Evolutionary conservation across 345 rosid species (phyloP), one percentile per base, ranked within the genome.

Genomic region (Euphorbia lathyris): DNA sequence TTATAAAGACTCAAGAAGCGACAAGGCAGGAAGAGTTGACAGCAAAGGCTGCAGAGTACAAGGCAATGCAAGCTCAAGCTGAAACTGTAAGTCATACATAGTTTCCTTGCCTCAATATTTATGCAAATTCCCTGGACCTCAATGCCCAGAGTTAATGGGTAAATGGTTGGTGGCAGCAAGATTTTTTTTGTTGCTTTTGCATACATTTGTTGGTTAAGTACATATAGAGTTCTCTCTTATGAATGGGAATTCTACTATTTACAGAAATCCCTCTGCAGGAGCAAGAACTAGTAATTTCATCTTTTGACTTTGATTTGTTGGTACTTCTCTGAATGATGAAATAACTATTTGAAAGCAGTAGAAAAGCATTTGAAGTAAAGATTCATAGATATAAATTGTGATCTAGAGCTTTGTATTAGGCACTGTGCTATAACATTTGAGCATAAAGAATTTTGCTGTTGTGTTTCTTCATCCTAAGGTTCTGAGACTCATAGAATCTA

Each of bases 61-160:
- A 92, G 83, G 92, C 96, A 65, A 52, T 82, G 76, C 96, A 88
- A 85, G 87, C 98, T 36, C 94, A 90, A 78, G 92, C 98, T 43
- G 97, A 92, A 85, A 82, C 85, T 80, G 99, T 95, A 79, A 85
- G 87, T 60, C 76, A 50, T 48, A 14, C 51, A 38, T 57, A 16
- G 58, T 40, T 45, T 7, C 23, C 63, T 45, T 1, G 14, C 17
- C 30, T 61, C 30, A 3, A 42, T 42, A 29, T 2, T 70, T 40
- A 16, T 14, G 34, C 32, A 47, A n/a, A 68, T 42, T 13, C 36
- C 40, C 10, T 52, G 58, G 65, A 60, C 65, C 25, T 9, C 10
- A 48, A 36, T 19, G 12, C 27, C 5, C 19, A 56, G 10, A 32
- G 19, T 42, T 68, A 20, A 1, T 22, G n/a, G 23, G 25, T 32